A percentile compares a stretch with the other conserved stretches of the same genome.
Evolutionary conservation across 2,329 filamentous ascomycete species (phyloP).

Genomic region (Xylaria multiplex): DNA sequence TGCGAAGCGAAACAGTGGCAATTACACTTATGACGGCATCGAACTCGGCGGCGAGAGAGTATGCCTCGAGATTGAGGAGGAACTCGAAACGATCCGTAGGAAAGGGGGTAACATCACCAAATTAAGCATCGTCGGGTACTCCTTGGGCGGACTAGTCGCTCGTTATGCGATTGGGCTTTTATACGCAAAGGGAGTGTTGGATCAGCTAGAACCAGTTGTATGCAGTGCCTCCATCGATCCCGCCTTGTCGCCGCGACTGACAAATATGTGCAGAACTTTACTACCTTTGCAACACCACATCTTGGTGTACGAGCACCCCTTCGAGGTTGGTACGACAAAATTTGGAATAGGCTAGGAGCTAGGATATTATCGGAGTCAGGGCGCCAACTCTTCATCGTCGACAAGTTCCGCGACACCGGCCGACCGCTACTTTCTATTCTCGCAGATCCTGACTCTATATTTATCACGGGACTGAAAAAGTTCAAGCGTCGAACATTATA

Average conservation of each 20-base stretch:
- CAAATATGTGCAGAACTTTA: conserved; percentile 75
- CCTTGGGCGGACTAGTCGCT: conserved; percentile 85
- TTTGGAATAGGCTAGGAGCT: conserved; percentile 87
- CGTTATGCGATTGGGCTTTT: conserved; percentile 88
- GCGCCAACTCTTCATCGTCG: conserved; percentile 86
- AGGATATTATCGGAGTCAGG: conserved; percentile 85
- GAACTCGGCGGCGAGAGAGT: conserved; percentile 74
- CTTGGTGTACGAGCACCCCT: conserved; percentile 78
- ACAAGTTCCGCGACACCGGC: conserved; percentile 85
- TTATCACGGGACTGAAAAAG: conserved; percentile 78
- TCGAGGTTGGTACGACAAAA: conserved; percentile 70
- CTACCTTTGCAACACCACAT: conserved; percentile 88
- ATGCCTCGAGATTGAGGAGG: conserved; percentile 73
- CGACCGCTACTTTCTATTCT: conserved; percentile 82
- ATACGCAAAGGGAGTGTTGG: conserved; percentile 81
- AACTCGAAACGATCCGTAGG: conserved; percentile 64
- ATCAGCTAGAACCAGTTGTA: conserved; percentile 81
- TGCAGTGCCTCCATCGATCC: conserved; percentile 31
- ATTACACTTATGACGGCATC: conserved; percentile 76
- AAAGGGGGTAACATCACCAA: conserved; percentile 79
- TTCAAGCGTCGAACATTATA: conserved; percentile 85
- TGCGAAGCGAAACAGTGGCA: conserved; percentile 77
- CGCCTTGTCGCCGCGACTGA: not conserved
- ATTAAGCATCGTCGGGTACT: conserved; percentile 89
- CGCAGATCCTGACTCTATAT: conserved; percentile 85